Conservation (phyloP, 345 rosid species). For the Corymbia maculata region DNA sequence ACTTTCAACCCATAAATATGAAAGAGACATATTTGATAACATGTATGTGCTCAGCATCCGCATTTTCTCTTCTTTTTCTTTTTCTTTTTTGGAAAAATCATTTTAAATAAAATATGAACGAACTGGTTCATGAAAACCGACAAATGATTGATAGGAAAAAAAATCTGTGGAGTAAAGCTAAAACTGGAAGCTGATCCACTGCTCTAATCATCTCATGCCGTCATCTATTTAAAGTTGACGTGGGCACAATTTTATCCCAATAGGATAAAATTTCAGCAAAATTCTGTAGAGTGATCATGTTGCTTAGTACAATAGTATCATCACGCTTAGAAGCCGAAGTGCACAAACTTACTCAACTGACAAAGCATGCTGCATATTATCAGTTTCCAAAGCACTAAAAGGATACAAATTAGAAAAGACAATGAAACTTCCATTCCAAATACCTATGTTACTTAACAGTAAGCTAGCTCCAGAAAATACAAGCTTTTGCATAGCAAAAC, state of each 20-base stretch:
- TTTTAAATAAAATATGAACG: not conserved
- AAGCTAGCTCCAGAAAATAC: not conserved
- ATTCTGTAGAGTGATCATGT: not conserved
- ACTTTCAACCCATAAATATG: not conserved
- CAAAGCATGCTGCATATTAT: not conserved
- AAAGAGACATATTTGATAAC: not conserved
- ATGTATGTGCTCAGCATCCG: not conserved
- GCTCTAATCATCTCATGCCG: not conserved
- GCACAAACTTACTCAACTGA: not conserved
- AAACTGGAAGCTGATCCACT: not conserved
- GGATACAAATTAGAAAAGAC: not conserved
- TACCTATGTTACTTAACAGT: not conserved
- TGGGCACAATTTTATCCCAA: not conserved
- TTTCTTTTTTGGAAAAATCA: not conserved
- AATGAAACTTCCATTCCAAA: not conserved
- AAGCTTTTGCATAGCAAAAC: not conserved
- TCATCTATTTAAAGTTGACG: not conserved
- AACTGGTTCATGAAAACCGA: not conserved
- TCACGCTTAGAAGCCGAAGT: not conserved
- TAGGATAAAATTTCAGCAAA: not conserved
- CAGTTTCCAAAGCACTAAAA: not conserved
- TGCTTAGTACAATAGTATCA: not conserved
- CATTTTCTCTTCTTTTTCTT: not conserved
- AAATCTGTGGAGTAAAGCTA: not conserved
- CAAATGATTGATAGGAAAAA: not conserved